Percentiles rank a stretch among this genome's conserved stretches.
Conservation (phyloP, 192 early-diverging fungal species). For the Anaeromyces robustus region DNA sequence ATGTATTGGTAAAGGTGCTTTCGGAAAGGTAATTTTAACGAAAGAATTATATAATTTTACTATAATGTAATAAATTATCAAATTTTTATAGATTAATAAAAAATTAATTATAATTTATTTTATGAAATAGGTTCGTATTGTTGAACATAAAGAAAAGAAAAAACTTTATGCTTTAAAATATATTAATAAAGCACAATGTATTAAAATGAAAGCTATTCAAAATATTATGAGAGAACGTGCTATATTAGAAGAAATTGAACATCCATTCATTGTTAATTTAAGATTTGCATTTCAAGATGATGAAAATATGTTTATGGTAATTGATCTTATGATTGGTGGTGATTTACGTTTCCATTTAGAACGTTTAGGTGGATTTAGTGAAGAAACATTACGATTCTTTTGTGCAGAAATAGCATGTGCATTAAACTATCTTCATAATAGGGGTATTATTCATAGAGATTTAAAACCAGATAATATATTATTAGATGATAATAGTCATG, state of each 20-base stretch:
- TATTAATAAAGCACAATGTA: conserved; percentile 90
- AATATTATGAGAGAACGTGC: conserved; percentile 84
- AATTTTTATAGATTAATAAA: too few relatives aligned
- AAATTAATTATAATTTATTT: too few relatives aligned
- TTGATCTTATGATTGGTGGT: conserved; percentile 91
- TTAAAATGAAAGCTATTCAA: conserved; percentile 65
- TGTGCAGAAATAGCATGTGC: conserved; percentile 77
- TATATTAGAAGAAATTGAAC: conserved; percentile 71
- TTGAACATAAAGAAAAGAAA: conserved; percentile 67
- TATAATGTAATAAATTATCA: too few relatives aligned
- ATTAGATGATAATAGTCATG: conserved; percentile 66
- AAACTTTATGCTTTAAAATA: conserved; percentile 87
- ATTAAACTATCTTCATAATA: conserved; percentile 63
- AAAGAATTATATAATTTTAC: too few relatives aligned
- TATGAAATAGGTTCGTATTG: conserved; percentile 59
- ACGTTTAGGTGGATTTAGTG: conserved; percentile 48
- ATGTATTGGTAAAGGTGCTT: conserved; percentile 85
- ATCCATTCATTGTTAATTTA: conserved; percentile 29
- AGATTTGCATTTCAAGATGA: neutral
- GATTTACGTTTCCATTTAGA: conserved; percentile 81
- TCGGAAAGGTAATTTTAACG: conserved; percentile 49
- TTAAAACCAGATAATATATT: conserved; percentile 88
- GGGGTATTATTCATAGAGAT: conserved; percentile 77
- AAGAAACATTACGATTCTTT: conserved; percentile 67
- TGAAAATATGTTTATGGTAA: conserved; percentile 61